Percentiles rank a stretch among this genome's conserved stretches.
These are phyloP conservation scores for Coemansia sp. DNA, from an alignment of 371 early-diverging fungal species.

Conservation along the genomic window DNA sequence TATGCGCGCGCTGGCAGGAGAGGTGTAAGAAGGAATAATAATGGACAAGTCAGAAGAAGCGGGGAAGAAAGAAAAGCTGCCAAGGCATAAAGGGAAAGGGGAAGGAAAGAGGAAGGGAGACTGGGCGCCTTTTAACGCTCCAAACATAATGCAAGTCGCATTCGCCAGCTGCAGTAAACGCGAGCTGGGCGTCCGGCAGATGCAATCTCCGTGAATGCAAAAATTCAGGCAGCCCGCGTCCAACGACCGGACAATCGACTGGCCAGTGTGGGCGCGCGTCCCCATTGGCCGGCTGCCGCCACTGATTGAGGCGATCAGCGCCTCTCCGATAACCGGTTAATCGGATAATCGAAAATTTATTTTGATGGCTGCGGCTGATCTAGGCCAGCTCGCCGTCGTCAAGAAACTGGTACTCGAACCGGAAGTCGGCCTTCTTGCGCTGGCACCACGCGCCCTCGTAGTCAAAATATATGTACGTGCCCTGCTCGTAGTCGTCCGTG, in stretches of 20 bases:
- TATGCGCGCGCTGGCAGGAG: not conserved
- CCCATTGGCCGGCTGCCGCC: constrained; percentile 1
- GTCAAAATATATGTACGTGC: constrained; percentile 98
- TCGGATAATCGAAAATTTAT: constrained; percentile 1
- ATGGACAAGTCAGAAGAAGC: not conserved
- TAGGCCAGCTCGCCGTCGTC: constrained; percentile 70
- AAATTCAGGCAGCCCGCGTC: not conserved
- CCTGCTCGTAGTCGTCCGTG: constrained; percentile 97
- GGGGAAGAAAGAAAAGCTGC: constrained; percentile 1
- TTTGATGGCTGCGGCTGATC: not conserved
- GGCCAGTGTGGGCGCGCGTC: not conserved
- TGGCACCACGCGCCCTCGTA: constrained; percentile 98
- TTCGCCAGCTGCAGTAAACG: not conserved
- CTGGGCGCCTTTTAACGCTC: not conserved
- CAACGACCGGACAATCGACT: no score
- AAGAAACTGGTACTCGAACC: constrained; percentile 86
- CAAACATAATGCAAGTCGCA: not conserved
- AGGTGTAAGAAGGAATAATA: not conserved
- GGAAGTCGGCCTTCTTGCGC: constrained; percentile 95
- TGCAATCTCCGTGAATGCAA: not conserved
- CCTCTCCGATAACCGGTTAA: not conserved
- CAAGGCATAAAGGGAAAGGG: not conserved
- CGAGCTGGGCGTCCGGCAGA: not conserved
- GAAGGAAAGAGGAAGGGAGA: not conserved
- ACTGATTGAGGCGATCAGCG: not conserved